Evolutionary conservation across 805 yeast species (phyloP).

Genomic region (Candida ficus): DNA sequence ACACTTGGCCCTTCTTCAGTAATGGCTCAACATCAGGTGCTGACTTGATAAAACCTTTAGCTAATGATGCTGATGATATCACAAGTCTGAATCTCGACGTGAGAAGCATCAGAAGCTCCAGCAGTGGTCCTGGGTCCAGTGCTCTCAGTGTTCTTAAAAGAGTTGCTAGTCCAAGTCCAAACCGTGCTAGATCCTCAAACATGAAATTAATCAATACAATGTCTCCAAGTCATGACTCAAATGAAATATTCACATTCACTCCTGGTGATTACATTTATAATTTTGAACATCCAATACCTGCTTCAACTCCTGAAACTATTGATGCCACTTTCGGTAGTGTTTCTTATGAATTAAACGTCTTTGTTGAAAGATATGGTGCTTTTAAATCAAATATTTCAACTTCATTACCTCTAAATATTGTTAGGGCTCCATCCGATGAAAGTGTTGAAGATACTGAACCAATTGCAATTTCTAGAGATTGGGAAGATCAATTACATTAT

Average conservation of each 20-base stretch:
- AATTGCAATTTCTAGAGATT: conserved; percentile 79
- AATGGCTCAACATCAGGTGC: conserved; percentile 34
- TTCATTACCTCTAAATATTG: conserved; percentile 54
- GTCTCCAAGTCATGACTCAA: conserved; percentile 2
- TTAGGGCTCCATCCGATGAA: conserved; percentile 72
- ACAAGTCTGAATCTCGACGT: conserved; percentile 21
- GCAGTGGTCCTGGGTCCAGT: conserved; percentile 7
- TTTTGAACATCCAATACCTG: conserved; percentile 83
- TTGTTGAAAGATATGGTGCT: conserved; percentile 73
- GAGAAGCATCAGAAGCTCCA: conserved; percentile 5
- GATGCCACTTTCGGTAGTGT: conserved; percentile 80
- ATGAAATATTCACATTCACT: conserved; percentile 41
- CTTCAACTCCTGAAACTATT: conserved; percentile 77
- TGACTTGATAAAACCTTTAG: conserved; percentile 24
- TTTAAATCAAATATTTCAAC: conserved; percentile 76
- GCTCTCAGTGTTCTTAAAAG: conserved; percentile 21
- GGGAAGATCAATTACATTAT: conserved; percentile 90
- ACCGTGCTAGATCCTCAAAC: conserved; percentile 15
- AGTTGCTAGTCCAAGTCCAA: conserved; percentile 24
- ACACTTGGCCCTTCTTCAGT: conserved; percentile 87
- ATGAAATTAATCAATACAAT: conserved; percentile 4
- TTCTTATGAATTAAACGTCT: conserved; percentile 61
- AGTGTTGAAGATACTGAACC: conserved; percentile 91
- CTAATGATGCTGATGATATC: conserved; percentile 2
- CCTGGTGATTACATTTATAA: conserved; percentile 93